Base-by-base conservation (phyloP, 2,329 filamentous ascomycete genomes). In the Dichotomopilus funicola region DNA sequence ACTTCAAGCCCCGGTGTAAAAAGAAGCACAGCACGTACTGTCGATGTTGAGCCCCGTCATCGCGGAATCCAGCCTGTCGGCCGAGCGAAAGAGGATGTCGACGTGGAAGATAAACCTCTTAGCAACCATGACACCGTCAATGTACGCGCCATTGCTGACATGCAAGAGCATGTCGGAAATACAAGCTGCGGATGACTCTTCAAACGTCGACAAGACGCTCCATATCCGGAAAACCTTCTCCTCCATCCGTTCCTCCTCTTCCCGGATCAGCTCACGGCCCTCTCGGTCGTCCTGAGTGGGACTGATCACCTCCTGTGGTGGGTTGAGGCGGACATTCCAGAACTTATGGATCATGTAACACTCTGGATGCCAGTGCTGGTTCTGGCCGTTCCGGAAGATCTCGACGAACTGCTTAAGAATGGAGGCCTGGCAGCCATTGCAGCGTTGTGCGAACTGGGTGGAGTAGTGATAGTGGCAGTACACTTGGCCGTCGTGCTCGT, bases 271-370 rank as follows among this genome's bases (percentile, higher is more conserved):
- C 51, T 89, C 85, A 51, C 91, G 86, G 60, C 86, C 82, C 59
- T 86, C 82, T 47, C 73, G 69, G 53, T 82, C 78, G 52, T 77
- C 74, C 9, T 71, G 68, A 51, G 78, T 72, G 35, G 70, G 72
- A 55, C 78, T 73, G 38, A 76, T 67, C 9, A 72, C 68, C 55
- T 84, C 78, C 42, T 79, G 78, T 9, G 81, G 77, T 33, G 84
- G 79, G 9, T 85, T 83, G 40, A 99, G 77, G 51, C 94, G 86
- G 57, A 99, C 94, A 68, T 97, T 99, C 94, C 94, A 99, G 72
- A 97, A 99, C 68, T 99, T 99, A 75, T 99, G 94, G 60, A 99
- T 99, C 94, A 99, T 99, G 73, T 99, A 99, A 72, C 94, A 99
- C 72, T 99, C 94, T 1, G 94, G 94, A 69, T 99, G 94, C 94